A percentile compares a stretch with the other conserved stretches of the same genome.
phyloP scores from a whole-genome alignment of 1,284 basidiomycete genomes.

The Ganoderma meredithae region DNA sequence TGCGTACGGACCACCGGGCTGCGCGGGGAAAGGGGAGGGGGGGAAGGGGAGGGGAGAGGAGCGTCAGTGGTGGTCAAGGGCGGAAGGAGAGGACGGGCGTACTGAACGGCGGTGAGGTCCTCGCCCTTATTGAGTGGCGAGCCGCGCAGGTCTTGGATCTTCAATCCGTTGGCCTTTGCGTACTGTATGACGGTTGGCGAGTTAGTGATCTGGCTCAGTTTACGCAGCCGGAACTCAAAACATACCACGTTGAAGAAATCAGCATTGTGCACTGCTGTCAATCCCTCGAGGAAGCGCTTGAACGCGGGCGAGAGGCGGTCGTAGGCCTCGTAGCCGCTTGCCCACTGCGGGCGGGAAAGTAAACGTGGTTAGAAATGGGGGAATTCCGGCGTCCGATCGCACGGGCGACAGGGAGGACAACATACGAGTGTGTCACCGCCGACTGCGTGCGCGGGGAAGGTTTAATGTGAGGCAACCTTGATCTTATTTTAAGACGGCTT shows the following conservation, averaged over 20 bases:
- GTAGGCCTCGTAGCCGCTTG: conserved; percentile 68
- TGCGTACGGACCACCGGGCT: conserved; percentile 58
- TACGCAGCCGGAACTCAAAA: background rate
- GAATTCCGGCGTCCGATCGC: background rate
- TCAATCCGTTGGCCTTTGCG: conserved; percentile 20
- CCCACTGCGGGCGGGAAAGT: conserved; percentile 38
- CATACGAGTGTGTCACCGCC: conserved; percentile 47
- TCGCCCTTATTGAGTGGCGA: conserved; percentile 49
- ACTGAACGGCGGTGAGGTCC: conserved; percentile 61
- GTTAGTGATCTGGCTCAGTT: too few relatives aligned
- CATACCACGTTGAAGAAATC: conserved; percentile 49
- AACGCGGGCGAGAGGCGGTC: conserved; percentile 67
- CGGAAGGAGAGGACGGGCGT: conserved; percentile 48
- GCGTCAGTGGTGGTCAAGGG: background rate
- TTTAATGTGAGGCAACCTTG: background rate
- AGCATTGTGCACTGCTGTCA: conserved; percentile 66
- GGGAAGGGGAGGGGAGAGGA: too few relatives aligned
- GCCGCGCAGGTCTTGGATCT: conserved; percentile 24
- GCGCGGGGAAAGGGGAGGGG: conserved; percentile 1
- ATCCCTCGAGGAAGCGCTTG: conserved; percentile 61
- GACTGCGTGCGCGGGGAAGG: conserved; percentile 1
- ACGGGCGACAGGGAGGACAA: background rate
- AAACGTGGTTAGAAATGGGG: background rate
- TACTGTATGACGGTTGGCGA: background rate
- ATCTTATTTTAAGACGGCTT: background rate